Evolutionary conservation across 179 eudicot genomes (phyloP).

Genomic region (Beta macrorhiza): DNA sequence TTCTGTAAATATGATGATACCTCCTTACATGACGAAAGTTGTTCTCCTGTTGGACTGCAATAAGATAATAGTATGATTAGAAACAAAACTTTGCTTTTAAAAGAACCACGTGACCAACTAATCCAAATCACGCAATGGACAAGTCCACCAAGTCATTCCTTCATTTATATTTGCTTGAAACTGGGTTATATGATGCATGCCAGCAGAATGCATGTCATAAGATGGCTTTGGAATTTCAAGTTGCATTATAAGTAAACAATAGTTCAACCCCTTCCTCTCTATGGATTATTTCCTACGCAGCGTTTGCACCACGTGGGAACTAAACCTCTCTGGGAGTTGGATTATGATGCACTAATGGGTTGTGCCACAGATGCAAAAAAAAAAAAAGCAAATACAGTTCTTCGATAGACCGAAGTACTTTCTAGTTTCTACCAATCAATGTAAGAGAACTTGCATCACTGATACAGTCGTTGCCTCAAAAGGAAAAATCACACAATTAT

Average conservation of each 20-base stretch:
- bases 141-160: not conserved
- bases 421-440: not conserved
- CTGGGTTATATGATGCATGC: not conserved
- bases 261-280: not conserved
- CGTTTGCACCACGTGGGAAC: too few species aligned
- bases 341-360: too few species aligned
- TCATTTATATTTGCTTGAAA: not conserved
- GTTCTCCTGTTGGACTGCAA: conserved; percentile 67
- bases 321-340: too few species aligned
- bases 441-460: not conserved
- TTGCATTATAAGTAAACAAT: not conserved
- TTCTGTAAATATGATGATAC: conserved; percentile 57
- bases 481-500: too few species aligned
- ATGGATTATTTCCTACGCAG: too few species aligned
- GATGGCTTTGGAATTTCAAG: not conserved
- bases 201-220: not conserved
- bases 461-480: not conserved
- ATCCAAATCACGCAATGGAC: not conserved
- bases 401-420: not conserved
- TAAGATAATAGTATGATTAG: conserved; percentile 4
- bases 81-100: not conserved
- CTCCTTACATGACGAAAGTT: conserved; percentile 60
- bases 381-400: not conserved
- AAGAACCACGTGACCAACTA: not conserved
- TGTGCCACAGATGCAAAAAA: too few species aligned